A percentile compares a stretch with the other conserved stretches of the same genome.
Evolutionary conservation across 345 rosid genomes (phyloP).

Genomic region (Syzygium oleosum): DNA sequence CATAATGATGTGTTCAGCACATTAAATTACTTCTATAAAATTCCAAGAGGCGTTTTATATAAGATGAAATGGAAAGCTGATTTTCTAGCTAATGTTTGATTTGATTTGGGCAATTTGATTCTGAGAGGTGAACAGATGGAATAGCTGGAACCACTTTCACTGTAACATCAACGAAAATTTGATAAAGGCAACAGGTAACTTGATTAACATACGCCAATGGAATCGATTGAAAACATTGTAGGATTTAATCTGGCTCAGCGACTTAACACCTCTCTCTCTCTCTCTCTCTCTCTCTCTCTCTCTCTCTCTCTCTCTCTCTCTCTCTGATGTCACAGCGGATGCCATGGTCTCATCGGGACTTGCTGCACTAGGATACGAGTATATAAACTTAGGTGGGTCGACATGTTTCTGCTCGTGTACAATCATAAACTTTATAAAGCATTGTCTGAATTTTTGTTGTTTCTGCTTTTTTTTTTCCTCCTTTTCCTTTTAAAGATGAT

Average conservation of each 20-base stretch:
- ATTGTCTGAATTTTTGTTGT: neutral
- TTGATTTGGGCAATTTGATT: neutral
- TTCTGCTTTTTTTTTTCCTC: neutral
- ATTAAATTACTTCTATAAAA: neutral
- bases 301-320: neutral
- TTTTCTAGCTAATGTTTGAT: neutral
- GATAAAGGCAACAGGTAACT: slow-evolving; percentile 38
- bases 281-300: neutral
- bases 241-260: neutral
- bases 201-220: neutral
- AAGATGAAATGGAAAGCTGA: neutral
- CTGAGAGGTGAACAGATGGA: slow-evolving; percentile 28
- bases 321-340: slow-evolving; percentile 21
- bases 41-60: neutral
- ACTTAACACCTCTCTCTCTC: neutral
- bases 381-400: slow-evolving; percentile 33
- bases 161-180: slow-evolving; percentile 36
- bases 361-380: slow-evolving; percentile 24
- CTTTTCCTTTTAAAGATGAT: slow-evolving; percentile 17
- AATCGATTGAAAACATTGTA: neutral
- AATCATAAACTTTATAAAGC: neutral
- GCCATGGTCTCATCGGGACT: slow-evolving; percentile 47
- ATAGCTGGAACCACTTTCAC: slow-evolving; percentile 47
- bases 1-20: neutral
- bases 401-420: neutral